phyloP scores from a whole-genome alignment of 768 basidiomycete genomes.

The Podaxis rugospora region DNA sequence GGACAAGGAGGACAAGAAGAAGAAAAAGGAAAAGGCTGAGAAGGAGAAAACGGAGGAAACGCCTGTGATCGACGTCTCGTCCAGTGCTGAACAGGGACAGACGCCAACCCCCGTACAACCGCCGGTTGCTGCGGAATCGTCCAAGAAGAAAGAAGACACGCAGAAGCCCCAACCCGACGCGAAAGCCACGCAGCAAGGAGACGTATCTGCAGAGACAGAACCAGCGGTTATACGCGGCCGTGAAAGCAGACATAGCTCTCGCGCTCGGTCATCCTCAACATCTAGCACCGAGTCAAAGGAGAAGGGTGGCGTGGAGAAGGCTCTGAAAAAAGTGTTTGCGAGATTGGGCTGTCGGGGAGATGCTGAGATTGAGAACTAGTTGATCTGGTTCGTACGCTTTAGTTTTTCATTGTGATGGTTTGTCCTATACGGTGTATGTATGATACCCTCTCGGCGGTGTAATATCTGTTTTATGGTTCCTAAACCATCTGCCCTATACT shows the following conservation, averaged over 20 bases:
- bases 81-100: not conserved
- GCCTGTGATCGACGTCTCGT: not conserved
- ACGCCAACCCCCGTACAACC: not conserved
- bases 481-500: too few relatives aligned
- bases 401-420: not conserved
- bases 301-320: not conserved
- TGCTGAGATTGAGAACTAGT: slow-evolving; percentile 3
- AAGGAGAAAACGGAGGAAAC: not conserved
- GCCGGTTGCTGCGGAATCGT: not conserved
- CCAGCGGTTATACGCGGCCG: not conserved
- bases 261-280: not conserved
- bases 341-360: not conserved
- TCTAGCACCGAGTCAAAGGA: not conserved
- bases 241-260: not conserved
- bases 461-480: not conserved
- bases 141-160: not conserved
- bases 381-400: not conserved
- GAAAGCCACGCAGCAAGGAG: not conserved
- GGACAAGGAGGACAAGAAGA: not conserved
- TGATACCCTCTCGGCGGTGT: not conserved
- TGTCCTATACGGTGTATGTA: not conserved
- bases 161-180: not conserved
- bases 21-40: not conserved
- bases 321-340: not conserved
- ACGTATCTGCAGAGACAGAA: not conserved